Evolutionary conservation across 2,329 filamentous ascomycete genomes (phyloP), one percentile per base, ranked within the genome.

Genomic region (Pyricularia sp.): DNA sequence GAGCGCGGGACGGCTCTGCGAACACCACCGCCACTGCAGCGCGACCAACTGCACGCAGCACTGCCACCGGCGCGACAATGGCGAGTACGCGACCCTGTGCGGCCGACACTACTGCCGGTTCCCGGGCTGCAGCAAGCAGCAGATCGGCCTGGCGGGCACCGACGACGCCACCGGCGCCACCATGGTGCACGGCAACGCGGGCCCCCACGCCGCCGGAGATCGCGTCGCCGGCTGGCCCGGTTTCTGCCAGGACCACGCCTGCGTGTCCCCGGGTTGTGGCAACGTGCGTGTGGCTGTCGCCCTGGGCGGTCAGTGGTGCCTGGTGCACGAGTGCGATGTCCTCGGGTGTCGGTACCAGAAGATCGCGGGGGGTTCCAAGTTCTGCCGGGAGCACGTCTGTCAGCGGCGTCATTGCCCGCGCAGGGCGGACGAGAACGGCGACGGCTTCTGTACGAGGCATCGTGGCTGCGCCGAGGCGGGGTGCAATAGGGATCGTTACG

Each of bases 31-130:
- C 40, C 64, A 40, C 24, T 69, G 68, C 60, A 63, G 62, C 13
- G 26, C 61, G 5, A 55, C 40, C 1, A 66, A 65, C 0, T 69
- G 68, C 66, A n/a, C 10, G 28, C 65, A 55, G 30, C 61, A 31
- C 26, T 68, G 67, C 65, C 64, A 67, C 40, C 55, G 30, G 62
- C 66, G 64, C 19, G 66, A 65, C 64, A 65, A 60, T 61, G 63
- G 66, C 28, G 44, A 31, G 19, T 26, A 44, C 63, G 60, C 62
- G 28, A 40, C 19, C 40, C 66, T 53, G 64, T 69, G 68, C 30
- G 67, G 67, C 19, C 44, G 40, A 19, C 68, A 69, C 64, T 66
- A 66, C 65, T 69, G 68, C 60, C 65, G 64, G 1, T 60, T 30
- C 10, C 28, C 62, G 12, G 57, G 60, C 1, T 68, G 68, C 57